These are phyloP conservation scores for Cryptococcus depauperatus DNA, from an alignment of 1,284 basidiomycete species.

Conservation along the genomic window DNA sequence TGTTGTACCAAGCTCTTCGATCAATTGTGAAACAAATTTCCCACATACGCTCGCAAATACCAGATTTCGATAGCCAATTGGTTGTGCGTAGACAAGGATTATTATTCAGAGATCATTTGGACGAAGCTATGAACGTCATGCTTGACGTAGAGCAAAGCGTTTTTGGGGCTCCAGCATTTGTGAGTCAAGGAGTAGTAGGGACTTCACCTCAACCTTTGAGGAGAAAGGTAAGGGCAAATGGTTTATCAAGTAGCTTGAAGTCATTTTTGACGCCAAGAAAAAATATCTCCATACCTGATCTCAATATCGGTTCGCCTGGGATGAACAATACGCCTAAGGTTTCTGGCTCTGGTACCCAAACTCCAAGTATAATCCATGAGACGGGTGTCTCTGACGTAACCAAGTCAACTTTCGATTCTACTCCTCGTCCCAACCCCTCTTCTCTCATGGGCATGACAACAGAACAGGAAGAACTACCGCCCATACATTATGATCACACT, in stretches of 20 bases:
- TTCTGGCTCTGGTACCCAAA: no score
- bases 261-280: constrained; percentile 73
- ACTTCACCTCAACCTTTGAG: background rate
- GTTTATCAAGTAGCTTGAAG: constrained; percentile 52
- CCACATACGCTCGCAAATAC: constrained; percentile 29
- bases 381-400: no score
- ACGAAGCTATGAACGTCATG: constrained; percentile 71
- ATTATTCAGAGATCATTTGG: constrained; percentile 84
- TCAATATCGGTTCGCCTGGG: no score
- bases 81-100: constrained; percentile 79
- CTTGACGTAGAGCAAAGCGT: constrained; percentile 50
- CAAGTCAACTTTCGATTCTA: no score
- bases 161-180: constrained; percentile 19
- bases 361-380: no score
- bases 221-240: background rate
- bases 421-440: no score
- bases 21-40: constrained; percentile 56
- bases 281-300: no score
- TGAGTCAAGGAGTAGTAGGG: background rate
- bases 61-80: constrained; percentile 76
- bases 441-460: no score
- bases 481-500: no score
- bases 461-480: no score
- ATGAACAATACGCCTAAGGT: no score
- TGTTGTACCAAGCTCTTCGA: constrained; percentile 68